These are phyloP conservation scores for maize (Zea mays) DNA, from an alignment of 176 grass and related monocot genomes.

Conservation along the genomic window DNA sequence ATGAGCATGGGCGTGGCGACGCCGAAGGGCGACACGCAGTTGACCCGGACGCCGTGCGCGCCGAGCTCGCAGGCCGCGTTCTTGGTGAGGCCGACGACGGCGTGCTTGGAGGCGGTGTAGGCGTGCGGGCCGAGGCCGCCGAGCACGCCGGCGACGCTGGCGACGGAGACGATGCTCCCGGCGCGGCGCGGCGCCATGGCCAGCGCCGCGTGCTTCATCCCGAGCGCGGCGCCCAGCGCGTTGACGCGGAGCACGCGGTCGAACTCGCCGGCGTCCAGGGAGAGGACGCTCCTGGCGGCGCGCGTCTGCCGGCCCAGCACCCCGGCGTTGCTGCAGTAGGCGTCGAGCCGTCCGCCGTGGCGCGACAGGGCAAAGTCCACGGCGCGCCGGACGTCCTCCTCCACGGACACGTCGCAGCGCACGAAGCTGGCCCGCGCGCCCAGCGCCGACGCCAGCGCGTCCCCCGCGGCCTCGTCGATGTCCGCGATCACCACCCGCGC, in stretches of 20 bases:
- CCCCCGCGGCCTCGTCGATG: conserved; percentile 53
- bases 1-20: conserved; percentile 96
- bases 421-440: conserved; percentile 52
- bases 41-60: conserved; percentile 83
- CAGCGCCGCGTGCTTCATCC: conserved; percentile 93
- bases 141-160: conserved; percentile 89
- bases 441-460: conserved; percentile 55
- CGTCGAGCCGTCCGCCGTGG: conserved; percentile 71
- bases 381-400: conserved; percentile 65
- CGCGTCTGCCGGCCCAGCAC: conserved; percentile 84
- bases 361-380: conserved; percentile 44
- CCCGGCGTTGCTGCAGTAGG: conserved; percentile 80
- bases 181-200: conserved; percentile 61
- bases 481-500: conserved; percentile 80
- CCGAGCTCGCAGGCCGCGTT: conserved; percentile 96
- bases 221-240: conserved; percentile 81
- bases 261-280: conserved; percentile 81
- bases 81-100: conserved; percentile 89
- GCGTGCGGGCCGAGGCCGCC: conserved; percentile 92
- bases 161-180: conserved; percentile 83
- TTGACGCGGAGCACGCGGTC: conserved; percentile 85
- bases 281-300: conserved; percentile 74
- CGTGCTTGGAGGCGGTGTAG: conserved; percentile 96
- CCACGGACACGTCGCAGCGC: conserved; percentile 72
- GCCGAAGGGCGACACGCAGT: conserved; percentile 97